Evolutionary conservation across 2,329 filamentous ascomycete genomes (phyloP), one percentile per base, ranked within the genome.

Genomic region (Lizonia empirigonia): DNA sequence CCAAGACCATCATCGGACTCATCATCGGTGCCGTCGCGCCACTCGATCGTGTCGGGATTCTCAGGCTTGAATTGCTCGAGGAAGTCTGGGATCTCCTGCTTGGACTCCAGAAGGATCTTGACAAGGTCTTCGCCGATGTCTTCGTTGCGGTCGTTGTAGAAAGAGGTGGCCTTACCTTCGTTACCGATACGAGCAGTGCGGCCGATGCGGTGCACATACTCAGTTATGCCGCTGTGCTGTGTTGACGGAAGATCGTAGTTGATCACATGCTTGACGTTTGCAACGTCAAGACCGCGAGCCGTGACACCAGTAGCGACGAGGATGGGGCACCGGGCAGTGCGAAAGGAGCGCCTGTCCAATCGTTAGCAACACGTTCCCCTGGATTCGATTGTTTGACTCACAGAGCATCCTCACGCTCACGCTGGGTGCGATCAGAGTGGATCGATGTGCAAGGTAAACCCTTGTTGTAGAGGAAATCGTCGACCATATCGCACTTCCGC

Each of bases 161-260:
- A 93, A 0, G 93, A 96, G 0, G 89, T 93, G 0, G 94, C 92
- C 5, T 91, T 77, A 15, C 94, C 94, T 35, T 83, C 81, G 61
- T 96, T 89, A 2, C 94, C 94, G 67, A 97, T 97, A 44, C 94
- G 90, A 46, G 90, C 94, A 61, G 94, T 99, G 54, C 94, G 92
- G 56, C 94, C 94, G 69, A 97, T 97, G 10, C 94, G 90, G 69
- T 99, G 94, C 20, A 89, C 86, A 64, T 97, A 99, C 71, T 97
- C 94, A 39, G 90, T 86, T 48, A 97, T 96, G 2, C 92, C 93
- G n/a, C 91, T 91, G 62, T 93, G 82, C 1, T 85, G 78, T 34
- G 80, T 75, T 5, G 80, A 85, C 0, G 93, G 93, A 1, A 97
- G 78, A 55, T 97, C 92, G 63, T 86, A 97, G 76, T 99, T 97